Percentiles rank a stretch among this genome's conserved stretches.
Evolutionary conservation across 2,329 filamentous ascomycete species (phyloP).

Genomic region (Pezicula rhizophila): DNA sequence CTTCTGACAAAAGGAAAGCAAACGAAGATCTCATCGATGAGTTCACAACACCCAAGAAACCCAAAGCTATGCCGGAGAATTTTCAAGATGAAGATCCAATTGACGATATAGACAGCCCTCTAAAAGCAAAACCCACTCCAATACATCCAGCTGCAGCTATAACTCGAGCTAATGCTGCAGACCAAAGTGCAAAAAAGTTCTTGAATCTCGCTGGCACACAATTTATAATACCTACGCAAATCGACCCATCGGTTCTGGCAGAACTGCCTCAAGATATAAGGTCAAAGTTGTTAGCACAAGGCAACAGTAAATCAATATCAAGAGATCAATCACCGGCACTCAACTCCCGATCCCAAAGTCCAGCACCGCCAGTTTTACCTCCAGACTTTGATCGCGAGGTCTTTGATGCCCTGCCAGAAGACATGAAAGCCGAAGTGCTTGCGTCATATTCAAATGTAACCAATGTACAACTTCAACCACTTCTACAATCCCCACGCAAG

Average conservation of each 20-base stretch:
- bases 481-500: slow-evolving; percentile 45
- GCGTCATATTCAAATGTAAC: slow-evolving; percentile 51
- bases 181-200: slow-evolving; percentile 52
- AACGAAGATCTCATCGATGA: slow-evolving; percentile 17
- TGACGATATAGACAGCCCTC: slow-evolving; percentile 45
- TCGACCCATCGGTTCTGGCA: slow-evolving; percentile 74
- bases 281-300: slow-evolving; percentile 62
- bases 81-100: slow-evolving; percentile 41
- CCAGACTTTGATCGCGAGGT: slow-evolving; percentile 82
- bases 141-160: slow-evolving; percentile 49
- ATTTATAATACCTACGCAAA: slow-evolving; percentile 80
- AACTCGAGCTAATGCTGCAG: slow-evolving; percentile 39
- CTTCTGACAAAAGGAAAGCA: slow-evolving; percentile 12
- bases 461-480: slow-evolving; percentile 27
- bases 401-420: slow-evolving; percentile 74
- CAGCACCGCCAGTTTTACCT: slow-evolving; percentile 36
- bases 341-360: slow-evolving; percentile 26
- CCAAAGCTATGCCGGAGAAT: slow-evolving; percentile 7
- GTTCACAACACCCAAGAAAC: slow-evolving; percentile 20
- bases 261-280: slow-evolving; percentile 82
- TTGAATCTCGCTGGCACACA: slow-evolving; percentile 83
- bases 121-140: slow-evolving; percentile 39
- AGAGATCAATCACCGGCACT: slow-evolving; percentile 26
- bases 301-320: slow-evolving; percentile 21
- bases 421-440: slow-evolving; percentile 79